Evolutionary conservation across 495 filamentous ascomycete species (phyloP).

Genomic region (Aspergillus bertholletiae): DNA sequence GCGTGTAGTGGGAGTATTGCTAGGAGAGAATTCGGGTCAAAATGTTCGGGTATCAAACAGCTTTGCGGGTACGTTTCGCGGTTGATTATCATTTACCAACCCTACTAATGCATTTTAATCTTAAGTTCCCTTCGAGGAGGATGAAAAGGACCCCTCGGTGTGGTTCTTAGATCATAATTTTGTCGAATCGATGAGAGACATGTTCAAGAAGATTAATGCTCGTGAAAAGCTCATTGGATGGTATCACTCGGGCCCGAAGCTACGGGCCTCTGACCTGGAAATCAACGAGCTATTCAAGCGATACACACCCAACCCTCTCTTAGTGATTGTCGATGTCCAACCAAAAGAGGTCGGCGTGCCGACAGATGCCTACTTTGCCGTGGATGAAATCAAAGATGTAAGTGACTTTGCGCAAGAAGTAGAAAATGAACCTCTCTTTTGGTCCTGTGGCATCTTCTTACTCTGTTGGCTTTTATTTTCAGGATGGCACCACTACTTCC

Average conservation of each 20-base stretch:
- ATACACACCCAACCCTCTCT: conserved; percentile 93
- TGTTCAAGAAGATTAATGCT: conserved; percentile 99
- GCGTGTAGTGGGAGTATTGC: conserved; percentile 91
- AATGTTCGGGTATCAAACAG: conserved; percentile 98
- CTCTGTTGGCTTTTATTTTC: conserved; percentile 2
- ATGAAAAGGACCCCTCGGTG: conserved; percentile 95
- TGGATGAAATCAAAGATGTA: conserved; percentile 99
- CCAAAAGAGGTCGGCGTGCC: conserved; percentile 97
- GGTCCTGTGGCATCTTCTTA: not conserved
- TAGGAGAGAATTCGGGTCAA: conserved; percentile 93
- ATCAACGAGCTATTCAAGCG: conserved; percentile 99
- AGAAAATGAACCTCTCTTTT: not conserved
- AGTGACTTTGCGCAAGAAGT: conserved; percentile 24
- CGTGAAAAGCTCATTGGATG: conserved; percentile 98
- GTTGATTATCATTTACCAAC: not conserved
- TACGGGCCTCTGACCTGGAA: conserved; percentile 94
- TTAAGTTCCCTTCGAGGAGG: conserved; percentile 95
- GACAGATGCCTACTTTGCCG: conserved; percentile 98
- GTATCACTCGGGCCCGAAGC: conserved; percentile 98
- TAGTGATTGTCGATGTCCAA: conserved; percentile 98
- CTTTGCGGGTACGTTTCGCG: conserved; percentile 74
- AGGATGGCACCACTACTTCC: conserved; percentile 97
- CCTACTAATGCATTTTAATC: not conserved
- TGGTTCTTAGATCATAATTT: conserved; percentile 99
- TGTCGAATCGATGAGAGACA: conserved; percentile 98